Evolutionary conservation across 148 eudicot species (phyloP), one percentile per base, ranked within the genome.

Genomic region (Gaultheria prostrata): DNA sequence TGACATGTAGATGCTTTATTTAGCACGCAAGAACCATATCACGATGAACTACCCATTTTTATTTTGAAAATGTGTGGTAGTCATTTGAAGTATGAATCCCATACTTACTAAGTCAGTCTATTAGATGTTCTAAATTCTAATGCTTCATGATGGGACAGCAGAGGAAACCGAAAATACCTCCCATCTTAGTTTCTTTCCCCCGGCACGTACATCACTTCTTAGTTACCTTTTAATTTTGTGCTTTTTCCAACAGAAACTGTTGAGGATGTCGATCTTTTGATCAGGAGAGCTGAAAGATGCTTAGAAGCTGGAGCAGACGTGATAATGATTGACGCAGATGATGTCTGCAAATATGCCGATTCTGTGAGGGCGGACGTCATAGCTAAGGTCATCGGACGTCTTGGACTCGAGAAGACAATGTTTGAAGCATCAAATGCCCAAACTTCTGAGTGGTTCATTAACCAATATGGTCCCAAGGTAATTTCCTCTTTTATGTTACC

Each of bases 271-370:
- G 91, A 93, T 87, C 90, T 94, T 12, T 78, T 96, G 84, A 89
- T 96, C 86, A 86, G 91, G 63, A 94, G 91, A 80, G 98, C 99
- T 3, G 99, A 96, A 88, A 91, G 99, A 83, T 96, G 97, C 89
- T 89, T 96, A 80, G 98, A 94, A 89, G 98, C 99, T 67, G 99
- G 99, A 32, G 99, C 99, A 82, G 99, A 96, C 90, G 93, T 93
- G 97, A 93, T 96, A 72, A 91, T 90, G 93, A 91, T 96, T 30
- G 95, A 94, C 79, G 94, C 99, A 72, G 98, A 93, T 72, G 97
- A 93, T 85, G 93, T 96, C 53, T 89, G 92, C 88, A 89, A 87
- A 79, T 86, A 89, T 26, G 93, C 95, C 78, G 98, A 94, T 72
- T 88, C 92, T 53, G 14, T 94, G 73, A 82, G 98, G 61, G 89